Conservation (phyloP, 768 basidiomycete genomes). For the Crepidotus variabilis region DNA sequence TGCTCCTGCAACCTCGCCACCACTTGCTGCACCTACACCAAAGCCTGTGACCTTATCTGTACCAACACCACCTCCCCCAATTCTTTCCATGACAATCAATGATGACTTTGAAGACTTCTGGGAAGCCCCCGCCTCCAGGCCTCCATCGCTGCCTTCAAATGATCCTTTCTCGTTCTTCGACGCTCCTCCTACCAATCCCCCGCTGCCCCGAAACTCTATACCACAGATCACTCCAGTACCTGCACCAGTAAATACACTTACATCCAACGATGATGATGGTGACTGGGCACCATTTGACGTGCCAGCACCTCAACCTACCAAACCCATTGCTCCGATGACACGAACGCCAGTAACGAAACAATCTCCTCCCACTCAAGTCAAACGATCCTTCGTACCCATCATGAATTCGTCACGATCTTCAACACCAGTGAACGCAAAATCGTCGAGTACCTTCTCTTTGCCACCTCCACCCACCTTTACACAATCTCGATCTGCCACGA, state of each 20-base stretch:
- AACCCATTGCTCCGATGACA: constrained; percentile 4
- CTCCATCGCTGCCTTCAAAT: constrained; percentile 6
- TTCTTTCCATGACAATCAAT: background rate
- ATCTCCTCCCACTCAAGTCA: background rate
- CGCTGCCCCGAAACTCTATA: background rate
- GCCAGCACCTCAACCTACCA: constrained; percentile 10
- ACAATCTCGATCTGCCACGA: constrained; percentile 1
- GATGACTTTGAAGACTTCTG: background rate
- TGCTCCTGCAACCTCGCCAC: constrained; percentile 1
- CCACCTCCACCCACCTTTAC: constrained; percentile 14
- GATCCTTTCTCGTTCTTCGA: constrained; percentile 28
- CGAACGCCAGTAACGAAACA: background rate
- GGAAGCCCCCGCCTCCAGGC: background rate
- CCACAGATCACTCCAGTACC: background rate
- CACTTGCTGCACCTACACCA: background rate
- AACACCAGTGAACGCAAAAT: constrained; percentile 12
- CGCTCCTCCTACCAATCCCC: constrained; percentile 6
- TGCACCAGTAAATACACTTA: background rate
- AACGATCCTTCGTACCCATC: constrained; percentile 21
- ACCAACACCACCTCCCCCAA: background rate
- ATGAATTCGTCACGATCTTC: constrained; percentile 25
- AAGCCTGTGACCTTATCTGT: background rate
- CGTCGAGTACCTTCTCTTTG: constrained; percentile 7
- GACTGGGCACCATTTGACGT: constrained; percentile 19
- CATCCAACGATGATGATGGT: constrained; percentile 1